A percentile compares a stretch with the other conserved stretches of the same genome.
Conservation (phyloP, 495 filamentous ascomycete genomes). For the Physcia stellaris region DNA sequence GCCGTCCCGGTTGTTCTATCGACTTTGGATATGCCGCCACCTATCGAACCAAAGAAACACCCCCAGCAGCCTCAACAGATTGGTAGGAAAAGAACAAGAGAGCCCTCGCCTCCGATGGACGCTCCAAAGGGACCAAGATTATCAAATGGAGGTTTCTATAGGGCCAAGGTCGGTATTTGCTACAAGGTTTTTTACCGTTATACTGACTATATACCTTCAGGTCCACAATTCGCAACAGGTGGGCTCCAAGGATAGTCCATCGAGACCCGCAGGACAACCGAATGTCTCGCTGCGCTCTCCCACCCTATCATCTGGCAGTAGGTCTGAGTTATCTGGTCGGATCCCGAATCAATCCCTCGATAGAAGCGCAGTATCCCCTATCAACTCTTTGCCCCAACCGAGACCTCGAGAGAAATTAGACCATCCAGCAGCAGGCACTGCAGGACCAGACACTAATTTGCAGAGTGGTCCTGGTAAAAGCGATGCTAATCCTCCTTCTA, state of each 20-base stretch:
- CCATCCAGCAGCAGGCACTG: too few relatives aligned
- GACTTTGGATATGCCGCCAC: conserved; percentile 12
- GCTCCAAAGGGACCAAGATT: conserved; percentile 7
- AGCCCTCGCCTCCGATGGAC: conserved; percentile 21
- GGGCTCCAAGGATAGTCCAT: background rate
- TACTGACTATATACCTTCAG: background rate
- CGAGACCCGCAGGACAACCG: background rate
- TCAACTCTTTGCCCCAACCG: background rate
- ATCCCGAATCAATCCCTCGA: conserved; percentile 4
- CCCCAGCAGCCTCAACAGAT: conserved; percentile 10
- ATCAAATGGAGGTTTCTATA: background rate
- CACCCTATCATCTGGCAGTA: background rate
- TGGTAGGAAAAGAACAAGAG: conserved; percentile 30
- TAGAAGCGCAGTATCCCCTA: background rate
- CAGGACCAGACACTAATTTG: too few relatives aligned
- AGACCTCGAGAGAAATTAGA: too few relatives aligned
- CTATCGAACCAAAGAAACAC: conserved; percentile 5
- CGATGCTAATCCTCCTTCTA: background rate
- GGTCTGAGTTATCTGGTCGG: background rate
- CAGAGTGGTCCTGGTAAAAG: too few relatives aligned
- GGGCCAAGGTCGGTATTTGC: background rate
- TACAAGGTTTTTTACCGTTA: background rate
- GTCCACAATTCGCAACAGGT: background rate
- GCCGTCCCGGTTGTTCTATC: conserved; percentile 31
- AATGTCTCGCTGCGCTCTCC: background rate